Conservation (phyloP, 2,329 filamentous ascomycete genomes). For the Metarhizium guizhouense region DNA sequence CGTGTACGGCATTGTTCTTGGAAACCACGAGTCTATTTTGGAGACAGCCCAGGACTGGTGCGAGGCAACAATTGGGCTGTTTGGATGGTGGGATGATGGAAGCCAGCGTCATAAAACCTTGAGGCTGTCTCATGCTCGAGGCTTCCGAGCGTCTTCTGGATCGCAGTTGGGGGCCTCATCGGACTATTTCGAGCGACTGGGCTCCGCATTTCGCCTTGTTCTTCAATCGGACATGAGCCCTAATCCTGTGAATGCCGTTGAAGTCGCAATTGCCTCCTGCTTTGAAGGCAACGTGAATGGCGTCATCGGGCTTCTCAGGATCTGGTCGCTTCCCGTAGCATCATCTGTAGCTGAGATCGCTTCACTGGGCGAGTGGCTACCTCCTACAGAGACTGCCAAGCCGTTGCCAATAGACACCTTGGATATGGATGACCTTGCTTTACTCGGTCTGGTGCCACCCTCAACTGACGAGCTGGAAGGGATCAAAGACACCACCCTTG, state of each 20-base stretch:
- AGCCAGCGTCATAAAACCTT: slow-evolving; percentile 36
- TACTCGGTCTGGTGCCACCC: slow-evolving; percentile 58
- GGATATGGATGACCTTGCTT: slow-evolving; percentile 76
- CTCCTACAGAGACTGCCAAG: slow-evolving; percentile 28
- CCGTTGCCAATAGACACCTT: slow-evolving; percentile 55
- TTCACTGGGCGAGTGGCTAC: slow-evolving; percentile 75
- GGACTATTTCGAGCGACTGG: slow-evolving; percentile 66
- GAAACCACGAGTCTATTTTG: slow-evolving; percentile 66
- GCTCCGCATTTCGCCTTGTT: slow-evolving; percentile 60
- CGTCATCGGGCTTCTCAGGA: slow-evolving; percentile 62
- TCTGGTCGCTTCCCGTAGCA: slow-evolving; percentile 74
- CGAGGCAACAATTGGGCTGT: slow-evolving; percentile 74
- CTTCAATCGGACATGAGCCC: slow-evolving; percentile 65
- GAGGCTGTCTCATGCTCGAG: slow-evolving; percentile 30
- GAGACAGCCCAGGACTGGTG: slow-evolving; percentile 81
- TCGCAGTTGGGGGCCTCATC: slow-evolving; percentile 44
- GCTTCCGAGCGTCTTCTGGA: slow-evolving; percentile 24
- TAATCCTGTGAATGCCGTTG: slow-evolving; percentile 65
- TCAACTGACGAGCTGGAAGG: slow-evolving; percentile 53
- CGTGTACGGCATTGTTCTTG: slow-evolving; percentile 73
- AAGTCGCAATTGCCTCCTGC: slow-evolving; percentile 72
- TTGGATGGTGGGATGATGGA: slow-evolving; percentile 90
- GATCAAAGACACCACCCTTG: slow-evolving; percentile 71
- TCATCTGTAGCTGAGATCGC: slow-evolving; percentile 76
- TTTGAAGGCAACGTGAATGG: slow-evolving; percentile 77